Conservation (phyloP, 805 yeast species). For the Komagataella kurtzmanii region DNA sequence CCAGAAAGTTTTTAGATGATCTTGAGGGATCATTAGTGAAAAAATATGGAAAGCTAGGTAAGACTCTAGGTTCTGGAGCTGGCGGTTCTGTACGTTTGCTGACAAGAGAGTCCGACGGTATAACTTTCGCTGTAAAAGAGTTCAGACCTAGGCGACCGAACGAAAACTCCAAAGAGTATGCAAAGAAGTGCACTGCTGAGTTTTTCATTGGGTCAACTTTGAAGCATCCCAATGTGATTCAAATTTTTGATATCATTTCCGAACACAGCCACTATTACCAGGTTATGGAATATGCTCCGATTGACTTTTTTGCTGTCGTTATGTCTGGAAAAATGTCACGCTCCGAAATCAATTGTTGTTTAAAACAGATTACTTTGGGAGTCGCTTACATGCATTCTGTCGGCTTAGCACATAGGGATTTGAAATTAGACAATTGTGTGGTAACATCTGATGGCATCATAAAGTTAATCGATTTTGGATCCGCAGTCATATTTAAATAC, state of each 20-base stretch:
- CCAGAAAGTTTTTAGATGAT: conserved; percentile 27
- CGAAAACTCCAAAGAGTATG: conserved; percentile 63
- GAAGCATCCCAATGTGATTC: conserved; percentile 70
- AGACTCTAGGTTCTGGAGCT: conserved; percentile 73
- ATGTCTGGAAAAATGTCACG: conserved; percentile 79
- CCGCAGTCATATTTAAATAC: conserved; percentile 71
- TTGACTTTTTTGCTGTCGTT: conserved; percentile 75
- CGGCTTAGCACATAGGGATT: conserved; percentile 76
- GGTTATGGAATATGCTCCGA: conserved; percentile 79
- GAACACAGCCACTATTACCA: conserved; percentile 63
- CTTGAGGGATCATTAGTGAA: conserved; percentile 38
- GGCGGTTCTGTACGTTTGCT: conserved; percentile 77
- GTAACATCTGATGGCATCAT: conserved; percentile 61
- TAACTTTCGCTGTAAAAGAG: conserved; percentile 74
- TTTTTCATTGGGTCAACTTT: conserved; percentile 76
- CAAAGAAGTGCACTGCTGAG: conserved; percentile 83
- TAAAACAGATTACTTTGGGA: conserved; percentile 63
- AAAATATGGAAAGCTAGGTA: conserved; percentile 65
- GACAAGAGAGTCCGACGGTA: conserved; percentile 53
- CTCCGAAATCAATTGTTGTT: conserved; percentile 70
- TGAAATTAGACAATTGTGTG: conserved; percentile 75
- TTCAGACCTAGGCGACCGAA: conserved; percentile 60
- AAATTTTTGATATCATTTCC: conserved; percentile 61
- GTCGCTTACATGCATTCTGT: conserved; percentile 60
- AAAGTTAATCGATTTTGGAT: conserved; percentile 73